Base-by-base conservation (phyloP, 2,329 filamentous ascomycete genomes). In the Fusarium equiseti region DNA sequence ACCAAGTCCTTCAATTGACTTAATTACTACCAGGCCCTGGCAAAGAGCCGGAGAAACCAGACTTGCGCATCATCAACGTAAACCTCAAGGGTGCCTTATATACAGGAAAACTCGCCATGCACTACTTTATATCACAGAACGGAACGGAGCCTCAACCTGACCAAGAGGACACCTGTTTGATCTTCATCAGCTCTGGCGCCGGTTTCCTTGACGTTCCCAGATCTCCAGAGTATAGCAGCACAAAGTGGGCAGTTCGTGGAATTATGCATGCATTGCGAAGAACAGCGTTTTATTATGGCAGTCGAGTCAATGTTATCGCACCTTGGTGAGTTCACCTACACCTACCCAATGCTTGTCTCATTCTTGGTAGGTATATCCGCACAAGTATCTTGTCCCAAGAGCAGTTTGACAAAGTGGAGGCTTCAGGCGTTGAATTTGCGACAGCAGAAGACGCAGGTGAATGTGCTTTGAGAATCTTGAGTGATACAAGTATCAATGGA, bases 231-330 rank as follows among this genome's bases (percentile, higher is more conserved):
- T 63, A 63, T 5, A 62, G 60, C 8, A 63, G 60, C 6, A 63
- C 48, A 0, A 63, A 62, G 6, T 63, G 60, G 60, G 60, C 57
- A 5, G 48, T 62, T 5, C 60, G 48, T 6, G 48, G 60, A 27
- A 62, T 63, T 3, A 62, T 63, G 60, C 60, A 62, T 20, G 22
- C 58, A 13, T 15, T 63, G 8, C 8, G 60, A 24, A 26, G 60
- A 13, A 63, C 43, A 1, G 11, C 60, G 2, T 63, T 63, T 0
- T 63, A 43, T 4, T 55, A 49, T 26, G 35, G 48, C 3, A 55
- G 58, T 6, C n/a, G 60, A 13, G 58, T 63, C 9, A 63, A 63
- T 12, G 24, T 49, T 0, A 63, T 63, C 1, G 43, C 48, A 0
- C 60, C 58, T 3, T 63, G 60, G 58, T 63, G 35, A 11, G 38